Percentiles rank a stretch among this genome's conserved stretches.
Conservation (phyloP, 805 yeast genomes). For the Yarrowia sp. region DNA sequence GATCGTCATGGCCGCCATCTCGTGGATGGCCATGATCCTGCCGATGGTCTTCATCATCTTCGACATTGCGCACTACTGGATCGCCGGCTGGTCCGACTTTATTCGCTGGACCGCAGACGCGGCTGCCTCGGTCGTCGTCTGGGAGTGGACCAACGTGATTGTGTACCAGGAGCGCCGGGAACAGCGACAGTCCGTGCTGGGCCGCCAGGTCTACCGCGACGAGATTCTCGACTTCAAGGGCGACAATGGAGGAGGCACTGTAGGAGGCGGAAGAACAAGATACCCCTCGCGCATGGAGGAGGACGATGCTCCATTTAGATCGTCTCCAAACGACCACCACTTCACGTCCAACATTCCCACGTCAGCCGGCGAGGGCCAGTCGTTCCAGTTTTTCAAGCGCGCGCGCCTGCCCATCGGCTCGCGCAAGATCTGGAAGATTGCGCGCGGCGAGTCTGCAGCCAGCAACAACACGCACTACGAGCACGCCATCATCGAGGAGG, state of each 20-base stretch:
- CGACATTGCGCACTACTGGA: conserved; percentile 43
- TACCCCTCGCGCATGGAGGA: conserved; percentile 24
- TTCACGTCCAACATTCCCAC: conserved; percentile 25
- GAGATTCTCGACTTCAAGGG: conserved; percentile 26
- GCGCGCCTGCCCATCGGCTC: conserved; percentile 11
- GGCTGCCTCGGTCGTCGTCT: conserved; percentile 51
- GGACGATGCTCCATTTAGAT: conserved; percentile 1
- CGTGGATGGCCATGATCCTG: conserved; percentile 43
- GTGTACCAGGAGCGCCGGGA: conserved; percentile 48
- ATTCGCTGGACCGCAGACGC: conserved; percentile 50
- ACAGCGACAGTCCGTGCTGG: conserved; percentile 60
- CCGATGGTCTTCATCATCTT: conserved; percentile 43
- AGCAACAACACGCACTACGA: conserved; percentile 6
- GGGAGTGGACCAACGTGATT: conserved; percentile 67
- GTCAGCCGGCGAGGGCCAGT: conserved; percentile 8
- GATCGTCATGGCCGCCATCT: conserved; percentile 50
- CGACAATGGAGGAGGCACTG: conserved; percentile 26
- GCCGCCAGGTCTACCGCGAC: conserved; percentile 55
- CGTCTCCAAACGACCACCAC: conserved; percentile 20
- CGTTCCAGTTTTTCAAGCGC: conserved; percentile 1
- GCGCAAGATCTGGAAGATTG: conserved; percentile 25
- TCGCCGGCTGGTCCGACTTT: conserved; percentile 51
- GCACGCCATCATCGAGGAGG: conserved; percentile 18
- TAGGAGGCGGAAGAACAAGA: neutral
- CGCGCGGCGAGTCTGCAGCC: conserved; percentile 19